Percentiles rank a stretch among this genome's conserved stretches.
phyloP scores from a whole-genome alignment of 1,284 basidiomycete genomes.

The Fistulina hepatica region DNA sequence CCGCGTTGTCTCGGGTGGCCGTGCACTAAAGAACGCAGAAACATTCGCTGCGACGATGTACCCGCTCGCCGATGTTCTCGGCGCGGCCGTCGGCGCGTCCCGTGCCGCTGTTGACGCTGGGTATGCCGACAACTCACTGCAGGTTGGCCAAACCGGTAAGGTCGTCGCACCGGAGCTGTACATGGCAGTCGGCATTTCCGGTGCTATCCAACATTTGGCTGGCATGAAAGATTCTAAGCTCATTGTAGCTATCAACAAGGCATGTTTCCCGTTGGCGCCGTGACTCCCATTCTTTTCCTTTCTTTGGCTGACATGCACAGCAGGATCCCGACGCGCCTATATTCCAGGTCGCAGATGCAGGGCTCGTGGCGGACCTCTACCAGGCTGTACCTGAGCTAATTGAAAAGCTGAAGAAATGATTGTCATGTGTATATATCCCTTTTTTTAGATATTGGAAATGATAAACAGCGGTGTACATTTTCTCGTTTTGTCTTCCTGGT shows the following conservation, averaged over 20 bases:
- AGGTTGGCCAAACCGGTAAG: constrained; percentile 99
- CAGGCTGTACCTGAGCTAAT: constrained; percentile 82
- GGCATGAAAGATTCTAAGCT: constrained; percentile 99
- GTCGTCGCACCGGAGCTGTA: constrained; percentile 93
- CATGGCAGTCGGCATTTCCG: constrained; percentile 93
- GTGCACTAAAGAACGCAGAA: constrained; percentile 91
- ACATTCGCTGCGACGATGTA: constrained; percentile 85
- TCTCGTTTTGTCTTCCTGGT: too few species aligned
- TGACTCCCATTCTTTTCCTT: constrained; percentile 12
- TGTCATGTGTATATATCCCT: neutral
- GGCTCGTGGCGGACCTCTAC: constrained; percentile 87
- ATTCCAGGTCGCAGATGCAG: constrained; percentile 96
- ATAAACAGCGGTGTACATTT: neutral
- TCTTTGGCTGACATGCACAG: constrained; percentile 7
- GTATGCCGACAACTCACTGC: constrained; percentile 95
- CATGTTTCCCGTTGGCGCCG: constrained; percentile 18
- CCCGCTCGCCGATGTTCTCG: constrained; percentile 87
- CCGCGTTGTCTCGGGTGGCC: constrained; percentile 89
- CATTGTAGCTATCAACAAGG: constrained; percentile 98
- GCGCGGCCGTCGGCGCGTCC: constrained; percentile 94
- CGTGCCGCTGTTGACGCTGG: constrained; percentile 97
- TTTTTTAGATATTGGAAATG: neutral
- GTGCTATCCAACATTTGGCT: constrained; percentile 97
- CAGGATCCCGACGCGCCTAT: constrained; percentile 97
- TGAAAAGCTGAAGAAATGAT: constrained; percentile 65